Base-by-base conservation (phyloP, 169 alveolate genomes). In the Cryptosporidium canis region DNA sequence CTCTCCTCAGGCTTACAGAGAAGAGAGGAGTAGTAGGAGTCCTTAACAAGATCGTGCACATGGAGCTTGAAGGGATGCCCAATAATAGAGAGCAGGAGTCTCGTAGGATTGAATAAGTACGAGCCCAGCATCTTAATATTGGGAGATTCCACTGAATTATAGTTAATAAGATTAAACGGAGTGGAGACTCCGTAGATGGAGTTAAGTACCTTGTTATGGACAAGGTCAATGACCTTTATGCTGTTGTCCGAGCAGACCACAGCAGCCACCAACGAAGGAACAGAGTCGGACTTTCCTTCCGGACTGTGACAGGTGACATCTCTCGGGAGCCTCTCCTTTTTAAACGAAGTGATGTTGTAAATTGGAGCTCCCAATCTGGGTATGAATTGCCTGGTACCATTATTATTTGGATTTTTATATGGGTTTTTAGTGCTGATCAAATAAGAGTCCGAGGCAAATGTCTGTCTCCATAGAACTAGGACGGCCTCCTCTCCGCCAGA, bases 401-500 rank as follows among this genome's bases (percentile, higher is more conserved):
- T 77, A 44, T 56, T 55, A 39, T 55, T 55, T 2, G 41, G n/a
- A 21, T 33, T 33, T 21, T 16, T 45, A 2, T 24, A 44, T 0
- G 11, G 18, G n/a, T 77, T 77, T 16, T n/a, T 37, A n/a, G 12
- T 31, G 11, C 39, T 31, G 24, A 48, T 45, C n/a, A 51, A 16
- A 58, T 55, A 77, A 7, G 85, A 51, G 33, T 55, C 85, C 14
- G 85, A 71, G 24, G 65, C 18, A 29, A 48, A 48, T 35, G 56
- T 77, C 35, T 77, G 87, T 14, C 87, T 55, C 87, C 87, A 77
- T 14, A 77, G 7, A 1, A 77, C 87, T 14, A 77, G 21, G 21
- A 77, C 87, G 0, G 87, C 87, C 39, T 77, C 87, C 24, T 77
- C 87, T n/a, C 87, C 87, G 4, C 87, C 87, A 11, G 87, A 77